Evolutionary conservation across 2,329 filamentous ascomycete genomes (phyloP).

Genomic region (Grosmannia clavigera): DNA sequence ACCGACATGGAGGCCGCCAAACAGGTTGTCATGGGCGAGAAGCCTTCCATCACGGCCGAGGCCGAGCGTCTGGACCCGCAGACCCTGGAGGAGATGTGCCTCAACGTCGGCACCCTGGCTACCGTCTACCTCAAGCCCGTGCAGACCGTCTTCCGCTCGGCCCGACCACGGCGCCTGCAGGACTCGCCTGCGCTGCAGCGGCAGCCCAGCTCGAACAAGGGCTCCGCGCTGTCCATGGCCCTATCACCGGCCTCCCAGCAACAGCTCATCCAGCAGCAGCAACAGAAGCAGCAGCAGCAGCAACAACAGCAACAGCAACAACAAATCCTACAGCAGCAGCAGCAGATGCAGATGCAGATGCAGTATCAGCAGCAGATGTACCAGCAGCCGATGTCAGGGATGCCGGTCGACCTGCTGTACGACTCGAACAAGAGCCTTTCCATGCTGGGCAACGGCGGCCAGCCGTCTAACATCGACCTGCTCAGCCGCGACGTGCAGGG

Average conservation of each 20-base stretch:
- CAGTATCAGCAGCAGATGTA: neutral
- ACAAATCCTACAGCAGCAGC: conserved; percentile 4
- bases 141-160: conserved; percentile 88
- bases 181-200: conserved; percentile 81
- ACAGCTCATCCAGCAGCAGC: conserved; percentile 3
- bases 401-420: conserved; percentile 20
- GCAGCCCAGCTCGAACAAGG: conserved; percentile 38
- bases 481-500: conserved; percentile 19
- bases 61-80: conserved; percentile 83
- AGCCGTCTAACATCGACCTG: conserved; percentile 37
- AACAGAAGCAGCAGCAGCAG: conserved; percentile 6
- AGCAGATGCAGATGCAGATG: conserved; percentile 3
- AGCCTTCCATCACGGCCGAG: conserved; percentile 91
- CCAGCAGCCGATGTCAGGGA: conserved; percentile 22
- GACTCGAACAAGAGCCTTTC: conserved; percentile 50
- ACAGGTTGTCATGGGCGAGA: conserved; percentile 90
- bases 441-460: conserved; percentile 41
- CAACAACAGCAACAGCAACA: neutral
- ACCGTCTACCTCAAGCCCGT: conserved; percentile 98
- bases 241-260: conserved; percentile 13
- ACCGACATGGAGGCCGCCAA: conserved; percentile 82
- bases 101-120: conserved; percentile 89
- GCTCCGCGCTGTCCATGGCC: conserved; percentile 12
- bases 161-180: conserved; percentile 63
- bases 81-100: conserved; percentile 92